Percentiles rank a stretch among this genome's conserved stretches.
phyloP scores from a whole-genome alignment of 371 early-diverging fungal genomes.

The Haplosporangium sp. region DNA sequence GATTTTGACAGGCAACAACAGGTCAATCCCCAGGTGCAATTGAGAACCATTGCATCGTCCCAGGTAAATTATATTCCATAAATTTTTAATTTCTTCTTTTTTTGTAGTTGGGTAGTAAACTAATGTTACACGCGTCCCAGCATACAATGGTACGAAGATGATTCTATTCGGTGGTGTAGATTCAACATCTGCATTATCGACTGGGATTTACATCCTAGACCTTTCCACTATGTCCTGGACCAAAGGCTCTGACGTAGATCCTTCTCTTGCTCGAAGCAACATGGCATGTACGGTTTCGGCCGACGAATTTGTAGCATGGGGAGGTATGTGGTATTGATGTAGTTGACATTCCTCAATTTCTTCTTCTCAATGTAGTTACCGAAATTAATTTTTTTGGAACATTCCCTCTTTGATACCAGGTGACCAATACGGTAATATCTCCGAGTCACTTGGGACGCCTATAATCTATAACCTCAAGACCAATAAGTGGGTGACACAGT shows the following conservation, averaged over 20 bases:
- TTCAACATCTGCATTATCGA: neutral
- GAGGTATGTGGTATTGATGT: conserved; percentile 2
- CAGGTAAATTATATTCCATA: neutral
- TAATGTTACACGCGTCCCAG: neutral
- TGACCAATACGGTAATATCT: neutral
- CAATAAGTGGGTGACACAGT: conserved; percentile 8
- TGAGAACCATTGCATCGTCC: conserved; percentile 4
- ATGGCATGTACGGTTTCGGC: conserved; percentile 9
- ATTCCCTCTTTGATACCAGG: neutral
- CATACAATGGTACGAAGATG: conserved; percentile 2
- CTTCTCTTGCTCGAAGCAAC: neutral
- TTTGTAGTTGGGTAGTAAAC: neutral
- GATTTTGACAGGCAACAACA: neutral
- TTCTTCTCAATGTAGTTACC: neutral
- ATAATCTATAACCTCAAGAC: conserved; percentile 8
- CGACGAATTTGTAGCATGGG: conserved; percentile 14
- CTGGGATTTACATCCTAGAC: conserved; percentile 8
- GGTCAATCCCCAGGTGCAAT: conserved; percentile 2
- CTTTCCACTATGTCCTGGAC: conserved; percentile 3
- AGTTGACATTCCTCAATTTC: neutral
- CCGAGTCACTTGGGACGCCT: neutral
- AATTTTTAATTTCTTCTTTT: neutral
- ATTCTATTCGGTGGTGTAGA: conserved; percentile 10
- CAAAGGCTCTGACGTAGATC: neutral
- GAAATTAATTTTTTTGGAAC: too few relatives aligned